Evolutionary conservation across 1,139 yeast species (phyloP).

Genomic region (Diutina siamensis): DNA sequence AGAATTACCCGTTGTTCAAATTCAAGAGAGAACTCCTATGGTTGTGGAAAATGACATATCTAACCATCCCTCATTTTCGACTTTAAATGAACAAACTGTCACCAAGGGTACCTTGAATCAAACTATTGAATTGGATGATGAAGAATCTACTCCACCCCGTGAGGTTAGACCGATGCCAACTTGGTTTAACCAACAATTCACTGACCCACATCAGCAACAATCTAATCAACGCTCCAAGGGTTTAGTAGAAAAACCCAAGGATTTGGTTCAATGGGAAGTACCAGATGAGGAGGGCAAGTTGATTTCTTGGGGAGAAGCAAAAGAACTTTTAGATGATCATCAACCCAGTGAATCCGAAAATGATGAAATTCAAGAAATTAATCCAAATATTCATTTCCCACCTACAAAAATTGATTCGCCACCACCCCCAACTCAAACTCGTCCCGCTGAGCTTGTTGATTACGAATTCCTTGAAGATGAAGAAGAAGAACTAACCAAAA

Average conservation of each 20-base stretch:
- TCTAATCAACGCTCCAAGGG: slow-evolving; percentile 8
- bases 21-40: no score
- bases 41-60: no score
- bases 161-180: slow-evolving; percentile 14
- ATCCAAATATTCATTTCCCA: background rate
- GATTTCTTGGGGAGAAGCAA: slow-evolving; percentile 37
- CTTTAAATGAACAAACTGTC: no score
- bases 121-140: no score
- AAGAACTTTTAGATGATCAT: slow-evolving; percentile 14
- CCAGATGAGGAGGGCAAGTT: no score
- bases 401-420: background rate
- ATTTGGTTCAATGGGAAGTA: no score
- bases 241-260: no score
- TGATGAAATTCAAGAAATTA: slow-evolving; percentile 9
- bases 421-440: background rate
- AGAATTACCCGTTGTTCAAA: slow-evolving; percentile 7
- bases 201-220: slow-evolving; percentile 8
- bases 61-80: no score
- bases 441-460: slow-evolving; percentile 22
- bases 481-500: slow-evolving; percentile 51
- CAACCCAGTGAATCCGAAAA: slow-evolving; percentile 9
- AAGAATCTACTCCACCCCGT: background rate
- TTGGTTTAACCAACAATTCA: slow-evolving; percentile 20
- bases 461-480: slow-evolving; percentile 71
- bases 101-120: no score